Conservation (phyloP, 306 rosid species). For the Ziziphus jujuba region DNA sequence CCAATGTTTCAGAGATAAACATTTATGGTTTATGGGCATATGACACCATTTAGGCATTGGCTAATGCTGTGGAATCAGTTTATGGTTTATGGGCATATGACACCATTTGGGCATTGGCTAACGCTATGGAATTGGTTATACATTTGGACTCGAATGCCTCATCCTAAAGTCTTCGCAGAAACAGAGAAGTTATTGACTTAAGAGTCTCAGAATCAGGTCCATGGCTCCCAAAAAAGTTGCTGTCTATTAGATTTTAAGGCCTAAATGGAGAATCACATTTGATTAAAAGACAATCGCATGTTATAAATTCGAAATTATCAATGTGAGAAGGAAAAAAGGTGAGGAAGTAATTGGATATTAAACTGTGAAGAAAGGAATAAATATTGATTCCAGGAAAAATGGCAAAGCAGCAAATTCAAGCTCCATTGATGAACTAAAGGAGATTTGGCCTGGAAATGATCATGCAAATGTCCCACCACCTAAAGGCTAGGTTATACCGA, state of each 20-base stretch:
- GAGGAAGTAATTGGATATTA: conserved; percentile 38
- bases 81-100: conserved; percentile 47
- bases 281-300: conserved; percentile 26
- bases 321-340: conserved; percentile 17
- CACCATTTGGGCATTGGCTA: conserved; percentile 28
- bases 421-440: conserved; percentile 5
- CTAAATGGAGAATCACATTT: conserved; percentile 28
- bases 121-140: conserved; percentile 9
- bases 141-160: no score
- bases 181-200: neutral
- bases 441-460: conserved; percentile 40
- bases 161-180: neutral
- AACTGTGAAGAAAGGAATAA: conserved; percentile 5
- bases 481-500: conserved; percentile 28
- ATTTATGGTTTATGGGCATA: conserved; percentile 39
- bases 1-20: neutral
- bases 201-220: conserved; percentile 7
- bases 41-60: conserved; percentile 36
- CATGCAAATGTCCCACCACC: conserved; percentile 9
- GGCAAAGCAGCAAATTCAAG: neutral
- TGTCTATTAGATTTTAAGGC: conserved; percentile 7
- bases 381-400: neutral
- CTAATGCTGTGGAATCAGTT: conserved; percentile 1
- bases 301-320: conserved; percentile 32
- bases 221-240: neutral